Evolutionary conservation across 257 asterid species (phyloP).

Genomic region (Solanum tarijense): DNA sequence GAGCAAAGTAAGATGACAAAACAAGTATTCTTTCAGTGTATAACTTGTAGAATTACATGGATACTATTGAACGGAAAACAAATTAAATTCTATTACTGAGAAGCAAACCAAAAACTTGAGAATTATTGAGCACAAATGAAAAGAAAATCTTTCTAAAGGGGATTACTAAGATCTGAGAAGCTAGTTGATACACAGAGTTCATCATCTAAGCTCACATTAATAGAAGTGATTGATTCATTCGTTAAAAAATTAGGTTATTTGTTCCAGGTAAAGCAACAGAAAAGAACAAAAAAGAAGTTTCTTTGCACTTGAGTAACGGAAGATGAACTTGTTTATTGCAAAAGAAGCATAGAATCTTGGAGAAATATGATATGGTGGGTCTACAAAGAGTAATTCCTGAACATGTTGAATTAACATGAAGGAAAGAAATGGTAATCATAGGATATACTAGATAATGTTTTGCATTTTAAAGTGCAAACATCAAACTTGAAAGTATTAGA

Average conservation of each 20-base stretch:
- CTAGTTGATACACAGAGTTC: neutral
- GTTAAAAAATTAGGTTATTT: neutral
- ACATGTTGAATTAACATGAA: neutral
- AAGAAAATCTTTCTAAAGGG: neutral
- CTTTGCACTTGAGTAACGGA: neutral
- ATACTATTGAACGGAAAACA: neutral
- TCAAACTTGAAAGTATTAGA: neutral
- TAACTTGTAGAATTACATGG: neutral
- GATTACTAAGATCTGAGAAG: neutral
- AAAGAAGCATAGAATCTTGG: neutral
- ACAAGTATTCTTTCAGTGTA: neutral
- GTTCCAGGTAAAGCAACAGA: neutral
- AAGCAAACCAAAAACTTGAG: neutral
- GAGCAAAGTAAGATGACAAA: neutral
- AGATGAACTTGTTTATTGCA: neutral
- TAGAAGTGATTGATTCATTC: neutral
- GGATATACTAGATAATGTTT: neutral
- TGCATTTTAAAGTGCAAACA: neutral
- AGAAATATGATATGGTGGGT: neutral
- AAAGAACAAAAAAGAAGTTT: neutral
- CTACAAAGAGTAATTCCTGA: neutral
- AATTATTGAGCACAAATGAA: neutral
- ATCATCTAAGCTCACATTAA: neutral
- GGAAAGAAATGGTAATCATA: neutral
- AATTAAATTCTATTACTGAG: neutral